Percentiles rank a stretch among this genome's conserved stretches.
phyloP scores from a whole-genome alignment of 108 stramenopile genomes.

The Fistulifera pelliculosa region DNA sequence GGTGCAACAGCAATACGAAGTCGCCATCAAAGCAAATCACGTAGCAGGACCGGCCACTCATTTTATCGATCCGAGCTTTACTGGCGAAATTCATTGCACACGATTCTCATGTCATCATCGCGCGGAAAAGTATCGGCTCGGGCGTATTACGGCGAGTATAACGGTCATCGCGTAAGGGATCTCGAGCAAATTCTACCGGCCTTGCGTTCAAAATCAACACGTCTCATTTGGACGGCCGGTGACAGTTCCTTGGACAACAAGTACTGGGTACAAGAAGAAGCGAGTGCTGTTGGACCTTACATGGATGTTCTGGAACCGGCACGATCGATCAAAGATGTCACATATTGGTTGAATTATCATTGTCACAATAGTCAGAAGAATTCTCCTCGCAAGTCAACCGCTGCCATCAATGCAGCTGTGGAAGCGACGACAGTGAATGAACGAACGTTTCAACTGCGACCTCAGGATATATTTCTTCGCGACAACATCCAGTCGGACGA shows the following conservation, averaged over 20 bases:
- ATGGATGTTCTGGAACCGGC: constrained; percentile 45
- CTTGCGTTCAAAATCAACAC: constrained; percentile 36
- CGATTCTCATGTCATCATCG: too few species aligned
- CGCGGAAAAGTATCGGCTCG: background rate
- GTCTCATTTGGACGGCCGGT: constrained; percentile 62
- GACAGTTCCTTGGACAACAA: constrained; percentile 78
- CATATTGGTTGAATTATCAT: constrained; percentile 64
- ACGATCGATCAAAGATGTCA: constrained; percentile 53
- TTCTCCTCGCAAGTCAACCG: constrained; percentile 9
- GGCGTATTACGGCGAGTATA: constrained; percentile 54
- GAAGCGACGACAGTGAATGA: constrained; percentile 76
- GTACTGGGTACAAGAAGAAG: constrained; percentile 55
- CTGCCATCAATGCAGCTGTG: constrained; percentile 73
- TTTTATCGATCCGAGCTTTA: too few species aligned
- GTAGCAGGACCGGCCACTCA: too few species aligned
- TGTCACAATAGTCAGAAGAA: constrained; percentile 3
- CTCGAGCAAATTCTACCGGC: constrained; percentile 39
- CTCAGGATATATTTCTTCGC: constrained; percentile 74
- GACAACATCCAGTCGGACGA: constrained; percentile 66
- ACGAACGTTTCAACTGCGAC: constrained; percentile 30
- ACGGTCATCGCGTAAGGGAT: constrained; percentile 63
- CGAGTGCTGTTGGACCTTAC: constrained; percentile 44
- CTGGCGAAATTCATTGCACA: too few species aligned
- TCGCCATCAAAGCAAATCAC: too few species aligned
- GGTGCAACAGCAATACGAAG: too few species aligned